phyloP scores from a whole-genome alignment of 2,329 filamentous ascomycete species.

The Botrytis elliptica region DNA sequence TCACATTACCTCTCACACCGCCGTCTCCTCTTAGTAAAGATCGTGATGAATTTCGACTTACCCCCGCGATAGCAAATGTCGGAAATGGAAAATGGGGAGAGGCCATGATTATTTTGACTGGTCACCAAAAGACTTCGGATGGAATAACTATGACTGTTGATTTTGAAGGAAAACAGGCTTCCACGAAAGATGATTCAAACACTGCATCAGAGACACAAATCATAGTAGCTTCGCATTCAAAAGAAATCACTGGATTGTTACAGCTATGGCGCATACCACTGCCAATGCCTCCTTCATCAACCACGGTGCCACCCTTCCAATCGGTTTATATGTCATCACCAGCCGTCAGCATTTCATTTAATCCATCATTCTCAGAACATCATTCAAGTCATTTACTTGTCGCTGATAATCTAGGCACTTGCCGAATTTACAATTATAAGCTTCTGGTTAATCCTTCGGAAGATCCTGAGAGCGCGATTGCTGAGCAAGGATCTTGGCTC shows the following conservation, averaged over 20 bases:
- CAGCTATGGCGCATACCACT: slow-evolving; percentile 56
- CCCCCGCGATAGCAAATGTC: slow-evolving; percentile 52
- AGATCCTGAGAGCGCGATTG: slow-evolving; percentile 42
- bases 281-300: slow-evolving; percentile 39
- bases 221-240: slow-evolving; percentile 60
- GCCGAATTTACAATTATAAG: slow-evolving; percentile 62
- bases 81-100: slow-evolving; percentile 65
- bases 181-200: slow-evolving; percentile 24
- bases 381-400: slow-evolving; percentile 58
- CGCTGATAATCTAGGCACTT: slow-evolving; percentile 54
- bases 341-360: slow-evolving; percentile 58
- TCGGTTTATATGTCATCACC: slow-evolving; percentile 57
- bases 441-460: slow-evolving; percentile 47
- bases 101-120: slow-evolving; percentile 52
- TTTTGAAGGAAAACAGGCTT: slow-evolving; percentile 40
- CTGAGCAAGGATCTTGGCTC: slow-evolving; percentile 61
- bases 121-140: slow-evolving; percentile 53
- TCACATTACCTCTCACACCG: slow-evolving; percentile 60
- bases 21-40: slow-evolving; percentile 60
- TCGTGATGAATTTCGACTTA: slow-evolving; percentile 51
- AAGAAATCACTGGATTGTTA: slow-evolving; percentile 58
- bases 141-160: slow-evolving; percentile 55
- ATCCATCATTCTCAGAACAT: slow-evolving; percentile 45
- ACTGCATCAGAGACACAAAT: slow-evolving; percentile 43
- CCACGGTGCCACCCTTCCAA: slow-evolving; percentile 54